Base-by-base conservation (phyloP, 139 green algal species). In the Tetradesmus obliquus region DNA sequence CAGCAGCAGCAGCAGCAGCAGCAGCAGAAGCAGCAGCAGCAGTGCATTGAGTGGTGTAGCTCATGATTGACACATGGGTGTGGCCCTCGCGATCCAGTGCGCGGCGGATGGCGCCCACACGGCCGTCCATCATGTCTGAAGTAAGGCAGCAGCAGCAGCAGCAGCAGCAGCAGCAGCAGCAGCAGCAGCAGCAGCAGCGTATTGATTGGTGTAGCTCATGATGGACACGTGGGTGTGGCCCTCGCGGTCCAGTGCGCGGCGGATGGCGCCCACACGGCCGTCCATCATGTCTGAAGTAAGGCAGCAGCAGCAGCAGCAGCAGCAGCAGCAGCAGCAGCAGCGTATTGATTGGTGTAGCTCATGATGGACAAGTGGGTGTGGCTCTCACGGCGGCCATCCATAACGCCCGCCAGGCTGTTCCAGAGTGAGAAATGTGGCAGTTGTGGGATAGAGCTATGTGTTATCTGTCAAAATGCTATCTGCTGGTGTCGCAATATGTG, bases 91-190 rank as follows among this genome's bases (percentile, higher is more conserved):
- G 60, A 93, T 99, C 98, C 60, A 99, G 96, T 3, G 98, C 98
- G n/a, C 88, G 55, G 91, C 98, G 95, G 93, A 99, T 99, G 82
- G 98, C 98, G 53, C 93, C 95, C 7, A 99, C 94, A 12, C 98
- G 96, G 55, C 98, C 98, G 92, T 99, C 98, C 98, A 99, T 99
- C 98, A 99, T 99, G 94, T 99, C 98, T 74, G 94, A 45, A 55
- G 57, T 45, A 45, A 45, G 32, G 32, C 32, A 45, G 32, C 32
- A 45, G 80, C 9, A 45, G 32, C 32, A 45, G 32, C 32, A 45
- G 32, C 32, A 45, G 32, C 32, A 45, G 32, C 32, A 45, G 24
- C 15, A 32, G 57, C 12, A 2, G 24, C 7, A 88, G 45, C 55
- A 58, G 22, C 10, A 45, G 32, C n/a, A n/a, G n/a, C 32, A 45